Percentiles rank a stretch among this genome's conserved stretches.
Conservation (phyloP, 345 rosid genomes). For the Populus simonii region DNA sequence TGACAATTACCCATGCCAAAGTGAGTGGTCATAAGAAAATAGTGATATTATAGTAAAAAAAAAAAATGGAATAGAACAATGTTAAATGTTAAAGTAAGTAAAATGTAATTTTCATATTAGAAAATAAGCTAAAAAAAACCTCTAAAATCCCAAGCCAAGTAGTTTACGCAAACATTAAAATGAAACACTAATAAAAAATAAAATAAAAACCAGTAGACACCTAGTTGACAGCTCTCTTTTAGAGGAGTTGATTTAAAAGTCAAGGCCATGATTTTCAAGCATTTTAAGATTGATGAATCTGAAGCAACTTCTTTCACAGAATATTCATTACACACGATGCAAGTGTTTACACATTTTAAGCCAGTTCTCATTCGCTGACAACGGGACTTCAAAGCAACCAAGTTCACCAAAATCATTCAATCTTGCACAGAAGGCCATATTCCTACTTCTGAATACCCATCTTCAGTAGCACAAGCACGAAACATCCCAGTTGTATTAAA, state of each 20-base stretch:
- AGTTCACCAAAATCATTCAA: constrained; percentile 12
- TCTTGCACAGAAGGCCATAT: constrained; percentile 49
- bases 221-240: no score
- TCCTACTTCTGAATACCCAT: constrained; percentile 64
- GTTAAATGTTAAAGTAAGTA: no score
- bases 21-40: no score
- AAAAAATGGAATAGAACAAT: no score
- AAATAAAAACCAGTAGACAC: no score
- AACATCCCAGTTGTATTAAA: constrained; percentile 86
- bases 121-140: no score
- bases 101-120: no score
- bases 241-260: neutral
- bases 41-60: no score
- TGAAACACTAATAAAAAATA: no score
- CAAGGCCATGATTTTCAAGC: neutral
- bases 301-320: neutral
- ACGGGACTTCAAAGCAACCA: neutral
- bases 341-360: constrained; percentile 3
- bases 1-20: no score
- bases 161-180: no score
- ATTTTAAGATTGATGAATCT: neutral
- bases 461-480: constrained; percentile 92
- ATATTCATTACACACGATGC: neutral
- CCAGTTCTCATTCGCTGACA: neutral
- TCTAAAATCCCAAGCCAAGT: no score